Percentiles rank a stretch among this genome's conserved stretches.
Conservation (phyloP, 306 rosid species). For the Sicyos baderoa region DNA sequence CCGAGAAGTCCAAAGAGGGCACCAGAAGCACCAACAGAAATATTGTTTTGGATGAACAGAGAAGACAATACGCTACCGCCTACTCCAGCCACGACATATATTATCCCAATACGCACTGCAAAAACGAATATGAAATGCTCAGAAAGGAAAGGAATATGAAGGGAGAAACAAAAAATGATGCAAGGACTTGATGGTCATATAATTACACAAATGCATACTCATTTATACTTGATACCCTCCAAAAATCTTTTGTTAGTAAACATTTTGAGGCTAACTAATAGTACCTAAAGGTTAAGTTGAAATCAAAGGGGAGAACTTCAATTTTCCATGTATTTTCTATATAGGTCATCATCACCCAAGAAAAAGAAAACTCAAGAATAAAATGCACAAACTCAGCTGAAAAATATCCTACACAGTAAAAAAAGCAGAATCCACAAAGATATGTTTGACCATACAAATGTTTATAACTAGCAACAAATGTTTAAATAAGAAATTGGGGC, state of each 20-base stretch:
- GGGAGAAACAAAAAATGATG: not conserved
- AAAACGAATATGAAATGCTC: not conserved
- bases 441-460: not conserved
- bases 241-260: not conserved
- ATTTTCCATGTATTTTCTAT: not conserved
- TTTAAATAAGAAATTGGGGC: not conserved
- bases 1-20: constrained; percentile 47
- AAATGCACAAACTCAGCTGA: not conserved
- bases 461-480: not conserved
- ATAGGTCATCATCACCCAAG: not conserved
- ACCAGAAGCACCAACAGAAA: constrained; percentile 47
- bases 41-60: constrained; percentile 27
- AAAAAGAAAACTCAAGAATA: not conserved
- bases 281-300: not conserved
- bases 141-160: not conserved
- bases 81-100: constrained; percentile 37
- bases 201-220: not conserved
- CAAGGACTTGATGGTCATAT: not conserved
- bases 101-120: constrained; percentile 35
- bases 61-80: constrained; percentile 41
- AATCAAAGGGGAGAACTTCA: not conserved
- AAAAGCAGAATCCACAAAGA: not conserved
- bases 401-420: not conserved
- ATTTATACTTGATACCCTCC: not conserved
- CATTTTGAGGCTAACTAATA: not conserved